Base-by-base conservation (phyloP, 2,329 filamentous ascomycete species). In the Diatrype stigma region DNA sequence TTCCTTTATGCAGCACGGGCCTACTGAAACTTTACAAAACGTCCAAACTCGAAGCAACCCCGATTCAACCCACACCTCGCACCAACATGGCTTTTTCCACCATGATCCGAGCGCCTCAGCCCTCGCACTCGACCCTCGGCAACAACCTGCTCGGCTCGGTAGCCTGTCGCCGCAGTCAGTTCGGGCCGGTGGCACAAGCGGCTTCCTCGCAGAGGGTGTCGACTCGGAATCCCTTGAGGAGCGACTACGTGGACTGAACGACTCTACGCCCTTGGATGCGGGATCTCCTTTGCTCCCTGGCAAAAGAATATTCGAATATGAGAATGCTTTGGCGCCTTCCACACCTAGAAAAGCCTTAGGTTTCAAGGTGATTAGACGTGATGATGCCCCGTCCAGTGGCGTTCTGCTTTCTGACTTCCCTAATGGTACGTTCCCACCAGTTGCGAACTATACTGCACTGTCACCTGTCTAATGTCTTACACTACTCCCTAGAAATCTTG, bases 341-440 rank as follows among this genome's bases (percentile, higher is more conserved):
- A 70, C 73, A 14, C 70, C 74, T 3, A 74, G 70, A 62, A 76
- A 78, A 54, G 68, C 73, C 28, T 64, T 77, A 51, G 79, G 73
- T 48, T 84, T 85, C 67, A 80, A 77, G 63, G 75, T 84, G 51
- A 69, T 76, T 50, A 80, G 77, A 67, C 74, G 75, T 55, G 61
- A 68, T 42, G 70, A 70, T 50, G 56, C 69, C 42, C 62, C 61
- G 14, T 69, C 66, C 11, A 65, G 67, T 42, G 70, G 76, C 42
- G 64, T 70, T 16, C 74, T 75, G 54, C 69, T 84, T 40, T 64
- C 69, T 35, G 74, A 82, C 57, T 85, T 96, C 56, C 91, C 93
- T 6, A 96, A 96, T 75, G 92, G 92, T 96, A 73, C 61, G 79
- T 65, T 6, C 37, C n/a, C n/a, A n/a, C n/a, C 65, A 55, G 12